These are phyloP conservation scores for Tympanopsis confertula DNA, from an alignment of 2,329 filamentous ascomycete genomes.

Conservation along the genomic window DNA sequence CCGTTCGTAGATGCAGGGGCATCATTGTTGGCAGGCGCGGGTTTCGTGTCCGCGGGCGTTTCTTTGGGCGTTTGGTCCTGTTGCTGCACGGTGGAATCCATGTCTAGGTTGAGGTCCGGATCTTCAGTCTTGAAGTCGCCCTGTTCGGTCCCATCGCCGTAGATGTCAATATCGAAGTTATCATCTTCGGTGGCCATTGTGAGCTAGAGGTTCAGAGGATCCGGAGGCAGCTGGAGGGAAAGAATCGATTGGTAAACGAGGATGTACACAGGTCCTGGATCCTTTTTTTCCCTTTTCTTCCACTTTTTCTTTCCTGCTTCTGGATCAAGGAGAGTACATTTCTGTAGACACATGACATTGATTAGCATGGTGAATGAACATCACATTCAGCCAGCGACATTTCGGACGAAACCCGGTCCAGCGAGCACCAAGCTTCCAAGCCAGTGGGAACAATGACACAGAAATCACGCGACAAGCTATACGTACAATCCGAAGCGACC, in stretches of 20 bases:
- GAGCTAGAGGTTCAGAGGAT: too few species aligned
- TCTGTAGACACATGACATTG: not conserved
- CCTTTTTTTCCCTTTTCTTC: not conserved
- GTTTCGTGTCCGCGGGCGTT: not conserved
- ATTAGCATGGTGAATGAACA: too few species aligned
- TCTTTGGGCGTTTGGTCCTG: not conserved
- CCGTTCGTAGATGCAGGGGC: too few species aligned
- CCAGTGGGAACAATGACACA: too few species aligned
- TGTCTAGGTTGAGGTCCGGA: not conserved
- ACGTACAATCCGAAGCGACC: conserved; percentile 1
- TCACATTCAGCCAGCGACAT: too few species aligned
- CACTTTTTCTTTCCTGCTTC: not conserved
- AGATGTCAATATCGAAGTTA: conserved; percentile 2
- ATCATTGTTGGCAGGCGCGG: too few species aligned
- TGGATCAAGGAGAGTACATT: not conserved
- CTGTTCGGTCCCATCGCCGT: not conserved
- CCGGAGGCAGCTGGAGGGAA: too few species aligned
- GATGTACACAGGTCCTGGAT: too few species aligned
- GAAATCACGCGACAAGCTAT: too few species aligned
- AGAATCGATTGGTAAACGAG: too few species aligned
- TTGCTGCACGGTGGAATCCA: not conserved
- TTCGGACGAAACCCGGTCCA: too few species aligned
- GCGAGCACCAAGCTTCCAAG: too few species aligned
- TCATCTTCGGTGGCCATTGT: conserved; percentile 1
- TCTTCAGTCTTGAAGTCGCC: not conserved